Percentiles rank a stretch among this genome's conserved stretches.
Evolutionary conservation across 768 basidiomycete genomes (phyloP).

Genomic region (Hemileccinum rubropunctum): DNA sequence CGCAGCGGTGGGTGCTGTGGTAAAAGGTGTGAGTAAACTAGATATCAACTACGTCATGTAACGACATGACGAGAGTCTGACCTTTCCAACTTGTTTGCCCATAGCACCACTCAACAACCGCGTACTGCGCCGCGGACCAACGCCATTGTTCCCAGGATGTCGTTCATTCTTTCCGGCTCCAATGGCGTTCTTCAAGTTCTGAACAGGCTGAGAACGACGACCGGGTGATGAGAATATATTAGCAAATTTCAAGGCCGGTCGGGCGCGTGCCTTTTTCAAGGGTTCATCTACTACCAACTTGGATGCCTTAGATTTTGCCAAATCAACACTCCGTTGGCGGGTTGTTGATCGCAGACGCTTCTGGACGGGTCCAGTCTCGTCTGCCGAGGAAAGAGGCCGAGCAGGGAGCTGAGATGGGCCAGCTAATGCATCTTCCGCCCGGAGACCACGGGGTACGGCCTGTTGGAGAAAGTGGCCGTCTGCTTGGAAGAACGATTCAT

Average conservation of each 20-base stretch:
- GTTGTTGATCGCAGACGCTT: slow-evolving; percentile 71
- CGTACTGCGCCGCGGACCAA: slow-evolving; percentile 68
- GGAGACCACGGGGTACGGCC: slow-evolving; percentile 39
- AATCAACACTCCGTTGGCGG: slow-evolving; percentile 49
- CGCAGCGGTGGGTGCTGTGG: slow-evolving; percentile 37
- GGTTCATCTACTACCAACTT: slow-evolving; percentile 67
- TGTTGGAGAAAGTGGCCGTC: slow-evolving; percentile 59
- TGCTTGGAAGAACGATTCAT: slow-evolving; percentile 51
- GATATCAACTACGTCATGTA: background rate
- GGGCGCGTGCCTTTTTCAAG: slow-evolving; percentile 88
- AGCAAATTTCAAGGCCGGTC: slow-evolving; percentile 84
- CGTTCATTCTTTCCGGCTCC: slow-evolving; percentile 52
- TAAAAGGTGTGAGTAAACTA: slow-evolving; percentile 15
- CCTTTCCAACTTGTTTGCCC: slow-evolving; percentile 58
- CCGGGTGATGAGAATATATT: slow-evolving; percentile 84
- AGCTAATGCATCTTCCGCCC: slow-evolving; percentile 39
- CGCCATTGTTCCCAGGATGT: slow-evolving; percentile 39
- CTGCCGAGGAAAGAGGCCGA: slow-evolving; percentile 77
- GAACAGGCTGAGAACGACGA: slow-evolving; percentile 74
- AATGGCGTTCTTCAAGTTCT: slow-evolving; percentile 57
- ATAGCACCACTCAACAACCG: slow-evolving; percentile 61
- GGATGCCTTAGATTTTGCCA: slow-evolving; percentile 53
- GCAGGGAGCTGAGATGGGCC: slow-evolving; percentile 47
- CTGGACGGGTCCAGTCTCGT: slow-evolving; percentile 74
- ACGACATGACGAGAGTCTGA: slow-evolving; percentile 25